Conservation (phyloP, 2,329 filamentous ascomycete genomes). For the Chrysoporthe austroafricana region DNA sequence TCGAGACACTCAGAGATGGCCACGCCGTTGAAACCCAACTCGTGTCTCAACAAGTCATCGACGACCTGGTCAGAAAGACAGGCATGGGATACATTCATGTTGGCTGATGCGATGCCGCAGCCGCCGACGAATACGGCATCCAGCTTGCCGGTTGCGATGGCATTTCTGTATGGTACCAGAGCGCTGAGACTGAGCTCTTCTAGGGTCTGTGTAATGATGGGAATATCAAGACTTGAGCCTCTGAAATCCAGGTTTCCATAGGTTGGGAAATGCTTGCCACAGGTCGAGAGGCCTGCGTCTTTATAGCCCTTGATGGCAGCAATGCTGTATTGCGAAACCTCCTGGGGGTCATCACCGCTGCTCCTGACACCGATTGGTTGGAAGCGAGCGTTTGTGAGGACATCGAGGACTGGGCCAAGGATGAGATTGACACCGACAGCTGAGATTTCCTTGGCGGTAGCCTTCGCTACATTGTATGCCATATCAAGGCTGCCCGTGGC, state of each 20-base stretch:
- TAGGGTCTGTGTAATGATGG: conserved; percentile 91
- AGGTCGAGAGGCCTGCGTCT: conserved; percentile 84
- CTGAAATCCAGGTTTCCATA: conserved; percentile 95
- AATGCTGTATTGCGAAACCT: conserved; percentile 90
- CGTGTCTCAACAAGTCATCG: conserved; percentile 83
- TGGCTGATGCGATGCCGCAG: conserved; percentile 87
- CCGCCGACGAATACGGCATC: conserved; percentile 97
- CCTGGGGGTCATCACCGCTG: conserved; percentile 89
- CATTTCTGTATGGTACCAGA: conserved; percentile 87
- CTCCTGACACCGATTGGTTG: conserved; percentile 90
- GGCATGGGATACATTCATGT: conserved; percentile 93
- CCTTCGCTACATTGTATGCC: conserved; percentile 88
- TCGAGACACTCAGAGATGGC: conserved; percentile 95
- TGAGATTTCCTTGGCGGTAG: conserved; percentile 88
- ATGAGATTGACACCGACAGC: conserved; percentile 97
- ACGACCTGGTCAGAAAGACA: conserved; percentile 93
- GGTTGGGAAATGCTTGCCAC: conserved; percentile 95
- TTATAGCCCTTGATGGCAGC: conserved; percentile 92
- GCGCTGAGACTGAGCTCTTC: conserved; percentile 93
- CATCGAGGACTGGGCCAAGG: conserved; percentile 89
- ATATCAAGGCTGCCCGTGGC: conserved; percentile 84
- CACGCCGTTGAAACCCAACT: conserved; percentile 87
- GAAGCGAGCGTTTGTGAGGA: conserved; percentile 88
- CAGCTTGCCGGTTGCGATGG: conserved; percentile 77
- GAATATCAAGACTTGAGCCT: conserved; percentile 87